A percentile compares a stretch with the other conserved stretches of the same genome.
These are phyloP conservation scores for Poterioochromonas sp. DNA, from an alignment of 352 stramenopile species.

Conservation along the genomic window DNA sequence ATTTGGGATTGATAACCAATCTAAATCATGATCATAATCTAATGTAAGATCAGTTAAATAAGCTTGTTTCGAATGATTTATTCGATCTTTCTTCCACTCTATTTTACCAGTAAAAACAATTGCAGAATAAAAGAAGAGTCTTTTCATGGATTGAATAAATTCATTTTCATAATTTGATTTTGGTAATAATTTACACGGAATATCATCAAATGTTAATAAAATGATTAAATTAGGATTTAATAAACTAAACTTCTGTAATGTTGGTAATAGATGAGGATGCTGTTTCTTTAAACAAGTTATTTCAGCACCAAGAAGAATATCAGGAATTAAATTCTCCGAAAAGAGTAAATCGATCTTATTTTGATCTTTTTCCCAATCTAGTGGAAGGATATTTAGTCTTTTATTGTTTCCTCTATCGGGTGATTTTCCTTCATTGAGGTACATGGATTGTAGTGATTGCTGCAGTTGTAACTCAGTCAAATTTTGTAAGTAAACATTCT, in stretches of 20 bases:
- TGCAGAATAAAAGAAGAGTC: background rate
- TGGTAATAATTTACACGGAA: background rate
- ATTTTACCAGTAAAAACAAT: background rate
- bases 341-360: too few species aligned
- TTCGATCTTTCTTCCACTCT: background rate
- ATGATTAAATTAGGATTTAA: background rate
- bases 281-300: conserved; percentile 15
- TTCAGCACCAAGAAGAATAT: background rate
- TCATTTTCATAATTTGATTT: background rate
- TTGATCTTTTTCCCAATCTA: too few species aligned
- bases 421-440: background rate
- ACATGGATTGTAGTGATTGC: background rate
- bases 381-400: too few species aligned
- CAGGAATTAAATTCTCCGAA: background rate
- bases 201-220: conserved; percentile 12
- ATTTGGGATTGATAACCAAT: background rate
- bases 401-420: background rate
- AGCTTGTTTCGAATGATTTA: background rate
- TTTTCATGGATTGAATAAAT: background rate
- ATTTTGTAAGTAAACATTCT: background rate
- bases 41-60: background rate
- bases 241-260: background rate
- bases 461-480: background rate
- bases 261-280: background rate
- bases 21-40: background rate